Conservation (phyloP, 2,329 filamentous ascomycete genomes). For the Fusarium tjaetaba region DNA sequence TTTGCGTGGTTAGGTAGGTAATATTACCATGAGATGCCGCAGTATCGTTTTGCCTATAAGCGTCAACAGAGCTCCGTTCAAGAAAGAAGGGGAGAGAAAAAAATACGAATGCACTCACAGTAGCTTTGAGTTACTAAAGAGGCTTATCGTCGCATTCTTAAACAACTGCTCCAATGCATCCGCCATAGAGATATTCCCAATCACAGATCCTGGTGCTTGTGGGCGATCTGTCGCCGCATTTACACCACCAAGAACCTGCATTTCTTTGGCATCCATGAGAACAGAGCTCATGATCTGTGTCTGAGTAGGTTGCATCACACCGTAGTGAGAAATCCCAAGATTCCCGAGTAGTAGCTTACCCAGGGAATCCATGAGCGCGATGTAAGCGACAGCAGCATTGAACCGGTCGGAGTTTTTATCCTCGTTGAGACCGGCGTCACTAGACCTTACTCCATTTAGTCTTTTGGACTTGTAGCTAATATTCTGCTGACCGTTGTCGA, state of each 20-base stretch:
- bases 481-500: not conserved
- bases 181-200: not conserved
- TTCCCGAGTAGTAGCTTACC: slow-evolving; percentile 1
- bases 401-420: rapidly evolving
- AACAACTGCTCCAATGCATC: slow-evolving; percentile 5
- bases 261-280: slow-evolving; percentile 16
- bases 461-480: not conserved
- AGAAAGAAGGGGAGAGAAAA: no score
- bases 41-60: slow-evolving; percentile 5
- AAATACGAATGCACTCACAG: no score
- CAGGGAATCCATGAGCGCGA: not conserved
- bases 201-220: rapidly evolving
- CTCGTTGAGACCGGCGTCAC: rapidly evolving
- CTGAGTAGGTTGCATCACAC: not conserved
- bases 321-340: not conserved
- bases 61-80: not conserved
- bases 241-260: not conserved
- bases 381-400: not conserved
- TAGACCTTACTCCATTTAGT: not conserved
- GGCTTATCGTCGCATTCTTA: not conserved
- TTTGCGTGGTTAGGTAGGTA: not conserved
- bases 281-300: slow-evolving; percentile 7
- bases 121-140: not conserved
- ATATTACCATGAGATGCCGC: not conserved
- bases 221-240: rapidly evolving